Evolutionary conservation across 495 filamentous ascomycete species (phyloP), one percentile per base, ranked within the genome.

Genomic region (Daldinia bambusicola): DNA sequence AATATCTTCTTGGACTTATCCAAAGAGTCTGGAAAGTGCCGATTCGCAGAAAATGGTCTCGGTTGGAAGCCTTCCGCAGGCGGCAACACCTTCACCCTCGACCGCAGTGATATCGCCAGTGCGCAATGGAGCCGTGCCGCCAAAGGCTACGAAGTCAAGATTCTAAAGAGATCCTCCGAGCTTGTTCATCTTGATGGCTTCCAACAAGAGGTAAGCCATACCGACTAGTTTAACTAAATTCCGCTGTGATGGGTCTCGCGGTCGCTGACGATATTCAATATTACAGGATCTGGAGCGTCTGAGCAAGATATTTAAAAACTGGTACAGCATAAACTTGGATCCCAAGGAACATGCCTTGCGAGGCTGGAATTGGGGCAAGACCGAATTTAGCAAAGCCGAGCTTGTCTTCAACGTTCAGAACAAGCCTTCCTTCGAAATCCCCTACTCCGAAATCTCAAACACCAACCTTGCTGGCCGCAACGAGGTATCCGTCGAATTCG

Each of bases 351-450:
- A 98, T 78, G 92, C 95, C 5, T 84, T 99, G 50, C 91, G 95
- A 68, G 96, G 96, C 40, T 99, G 96, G 96, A 99, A 98, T 78
- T 99, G 96, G 96, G 96, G 96, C 66, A 99, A 98, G 80, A 92
- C 91, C 63, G 96, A 99, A 76, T 98, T 99, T 76, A 90, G 91
- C 67, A 97, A 98, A 78, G 90, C 92, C 50, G 96, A 99, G 80
- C 88, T 99, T 34, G 84, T 92, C 18, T 99, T 99, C 84, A 98
- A 93, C 79, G 96, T 99, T 20, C 92, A 95, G 74, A 99, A 97
- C 75, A 91, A 94, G 71, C 96, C 96, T 5, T 92, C 96, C 1
- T 99, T 99, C 83, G 95, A 98, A 79, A 90, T 99, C 43, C 96
- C 96, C 18, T 99, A 97, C 83, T 91, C 92, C 36, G 96, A 99